Conservation (phyloP, 129 eudicot genomes). For the Artemisia tridentata region DNA sequence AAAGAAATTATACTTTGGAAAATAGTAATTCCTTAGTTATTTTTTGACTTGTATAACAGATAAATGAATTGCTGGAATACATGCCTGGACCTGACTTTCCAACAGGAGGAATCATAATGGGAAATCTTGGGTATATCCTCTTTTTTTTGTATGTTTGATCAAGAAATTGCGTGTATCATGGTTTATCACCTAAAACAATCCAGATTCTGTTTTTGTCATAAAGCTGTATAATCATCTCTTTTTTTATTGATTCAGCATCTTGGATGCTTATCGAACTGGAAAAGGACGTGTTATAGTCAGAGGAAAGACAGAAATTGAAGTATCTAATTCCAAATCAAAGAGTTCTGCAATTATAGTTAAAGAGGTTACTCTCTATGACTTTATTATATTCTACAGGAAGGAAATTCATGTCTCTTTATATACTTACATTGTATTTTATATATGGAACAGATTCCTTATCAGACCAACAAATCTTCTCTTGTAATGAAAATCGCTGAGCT, state of each 20-base stretch:
- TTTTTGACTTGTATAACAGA: slow-evolving; percentile 40
- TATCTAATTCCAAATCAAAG: slow-evolving; percentile 67
- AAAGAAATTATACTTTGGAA: background rate
- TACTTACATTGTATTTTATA: slow-evolving; percentile 13
- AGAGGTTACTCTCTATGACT: slow-evolving; percentile 53
- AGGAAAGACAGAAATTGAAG: slow-evolving; percentile 90
- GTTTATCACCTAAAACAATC: background rate
- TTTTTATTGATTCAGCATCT: slow-evolving; percentile 46
- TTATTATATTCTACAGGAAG: slow-evolving; percentile 15
- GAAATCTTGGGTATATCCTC: slow-evolving; percentile 62
- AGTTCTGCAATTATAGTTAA: slow-evolving; percentile 77
- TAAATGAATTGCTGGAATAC: slow-evolving; percentile 90
- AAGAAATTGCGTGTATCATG: background rate
- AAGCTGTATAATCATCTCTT: background rate
- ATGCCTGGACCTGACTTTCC: slow-evolving; percentile 99
- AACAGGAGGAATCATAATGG: slow-evolving; percentile 96
- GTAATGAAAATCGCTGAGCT: slow-evolving; percentile 91
- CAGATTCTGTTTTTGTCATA: background rate
- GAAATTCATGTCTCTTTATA: background rate
- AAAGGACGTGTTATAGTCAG: slow-evolving; percentile 82
- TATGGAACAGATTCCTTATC: slow-evolving; percentile 83
- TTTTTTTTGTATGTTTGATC: slow-evolving; percentile 10
- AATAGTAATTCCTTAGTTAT: background rate
- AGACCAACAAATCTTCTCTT: slow-evolving; percentile 90
- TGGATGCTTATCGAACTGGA: slow-evolving; percentile 92